A percentile compares a stretch with the other conserved stretches of the same genome.
These are phyloP conservation scores for Candida glucosophila DNA, from an alignment of 1,139 yeast species.

Conservation along the genomic window DNA sequence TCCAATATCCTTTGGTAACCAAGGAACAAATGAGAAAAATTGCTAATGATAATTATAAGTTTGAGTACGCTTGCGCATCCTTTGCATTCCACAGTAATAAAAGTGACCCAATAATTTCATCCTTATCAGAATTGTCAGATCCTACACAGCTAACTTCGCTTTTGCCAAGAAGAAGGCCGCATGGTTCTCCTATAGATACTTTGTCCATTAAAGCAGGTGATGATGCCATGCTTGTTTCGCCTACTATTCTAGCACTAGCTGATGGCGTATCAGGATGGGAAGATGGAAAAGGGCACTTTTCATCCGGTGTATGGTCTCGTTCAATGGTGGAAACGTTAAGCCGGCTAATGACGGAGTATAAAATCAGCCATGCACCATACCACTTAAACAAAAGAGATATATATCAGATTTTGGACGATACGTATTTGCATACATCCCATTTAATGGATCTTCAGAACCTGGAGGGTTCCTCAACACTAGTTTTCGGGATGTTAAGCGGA, in stretches of 20 bases:
- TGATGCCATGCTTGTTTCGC: slow-evolving; percentile 54
- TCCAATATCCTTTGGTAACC: slow-evolving; percentile 35
- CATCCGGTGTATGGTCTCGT: slow-evolving; percentile 49
- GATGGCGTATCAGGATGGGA: slow-evolving; percentile 62
- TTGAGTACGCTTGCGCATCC: slow-evolving; percentile 39
- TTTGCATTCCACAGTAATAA: slow-evolving; percentile 41
- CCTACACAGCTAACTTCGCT: slow-evolving; percentile 39
- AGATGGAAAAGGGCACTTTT: slow-evolving; percentile 31
- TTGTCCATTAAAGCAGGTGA: slow-evolving; percentile 50
- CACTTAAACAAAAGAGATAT: slow-evolving; percentile 35
- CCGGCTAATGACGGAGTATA: slow-evolving; percentile 39
- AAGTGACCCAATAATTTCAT: slow-evolving; percentile 35
- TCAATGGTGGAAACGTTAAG: slow-evolving; percentile 47
- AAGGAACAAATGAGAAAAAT: slow-evolving; percentile 29
- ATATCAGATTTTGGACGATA: slow-evolving; percentile 40
- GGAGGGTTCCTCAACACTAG: slow-evolving; percentile 46
- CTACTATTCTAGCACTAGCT: slow-evolving; percentile 48
- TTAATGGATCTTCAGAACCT: slow-evolving; percentile 44
- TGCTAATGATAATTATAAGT: slow-evolving; percentile 32
- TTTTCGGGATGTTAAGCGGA: slow-evolving; percentile 46
- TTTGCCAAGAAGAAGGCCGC: slow-evolving; percentile 44
- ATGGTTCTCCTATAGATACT: slow-evolving; percentile 47
- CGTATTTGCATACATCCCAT: slow-evolving; percentile 43
- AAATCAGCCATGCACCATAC: slow-evolving; percentile 35
- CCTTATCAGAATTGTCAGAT: slow-evolving; percentile 44